Evolutionary conservation across 306 rosid species (phyloP).

Genomic region (Vigna angularis): DNA sequence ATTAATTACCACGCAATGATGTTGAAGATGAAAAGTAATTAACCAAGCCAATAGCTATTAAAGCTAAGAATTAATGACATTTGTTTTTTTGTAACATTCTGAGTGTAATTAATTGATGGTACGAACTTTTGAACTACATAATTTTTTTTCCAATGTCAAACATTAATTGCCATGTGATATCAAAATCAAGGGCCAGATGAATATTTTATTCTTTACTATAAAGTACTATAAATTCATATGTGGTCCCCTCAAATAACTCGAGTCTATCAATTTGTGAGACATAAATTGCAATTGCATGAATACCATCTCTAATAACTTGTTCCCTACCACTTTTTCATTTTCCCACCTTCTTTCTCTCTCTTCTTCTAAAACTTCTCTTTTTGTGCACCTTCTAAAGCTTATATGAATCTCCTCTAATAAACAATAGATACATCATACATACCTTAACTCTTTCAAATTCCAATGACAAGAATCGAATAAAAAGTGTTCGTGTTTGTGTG

Average conservation of each 20-base stretch:
- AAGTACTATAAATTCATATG: background rate
- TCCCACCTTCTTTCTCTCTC: background rate
- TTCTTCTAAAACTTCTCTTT: background rate
- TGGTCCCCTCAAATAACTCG: constrained; percentile 13
- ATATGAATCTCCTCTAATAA: background rate
- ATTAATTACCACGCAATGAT: no score
- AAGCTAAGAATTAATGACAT: background rate
- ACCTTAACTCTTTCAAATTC: background rate
- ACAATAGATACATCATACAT: no score
- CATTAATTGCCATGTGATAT: constrained; percentile 24
- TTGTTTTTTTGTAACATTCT: background rate
- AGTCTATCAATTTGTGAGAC: background rate
- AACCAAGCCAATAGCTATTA: background rate
- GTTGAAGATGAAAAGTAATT: background rate
- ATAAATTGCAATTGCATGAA: constrained; percentile 7
- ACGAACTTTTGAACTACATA: background rate
- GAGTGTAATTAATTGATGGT: background rate
- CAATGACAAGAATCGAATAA: constrained; percentile 10
- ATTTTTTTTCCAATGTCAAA: background rate
- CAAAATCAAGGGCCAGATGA: constrained; percentile 7
- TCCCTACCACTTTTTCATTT: background rate
- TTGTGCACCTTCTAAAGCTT: background rate
- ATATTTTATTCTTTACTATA: constrained; percentile 23
- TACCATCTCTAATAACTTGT: background rate
- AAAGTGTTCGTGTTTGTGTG: background rate